Conservation (phyloP, 768 basidiomycete genomes). For the Russula olivacea region DNA sequence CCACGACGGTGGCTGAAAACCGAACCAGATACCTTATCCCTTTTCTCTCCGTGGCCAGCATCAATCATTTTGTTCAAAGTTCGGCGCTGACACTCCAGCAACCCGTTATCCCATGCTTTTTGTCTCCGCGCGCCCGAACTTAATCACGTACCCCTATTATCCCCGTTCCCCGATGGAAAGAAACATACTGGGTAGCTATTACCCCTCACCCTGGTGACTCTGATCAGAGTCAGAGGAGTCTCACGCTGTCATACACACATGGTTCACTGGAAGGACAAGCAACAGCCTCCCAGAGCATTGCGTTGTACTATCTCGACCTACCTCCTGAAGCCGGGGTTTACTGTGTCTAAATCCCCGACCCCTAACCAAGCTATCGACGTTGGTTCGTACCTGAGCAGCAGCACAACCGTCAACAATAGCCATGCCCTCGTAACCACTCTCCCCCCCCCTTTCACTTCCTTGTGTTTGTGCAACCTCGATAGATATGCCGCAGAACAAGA, state of each 20-base stretch:
- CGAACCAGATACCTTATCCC: constrained; percentile 6
- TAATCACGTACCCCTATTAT: not conserved
- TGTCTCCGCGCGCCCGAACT: constrained; percentile 11
- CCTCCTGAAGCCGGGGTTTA: no score
- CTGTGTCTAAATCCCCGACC: not conserved
- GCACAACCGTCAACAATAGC: not conserved
- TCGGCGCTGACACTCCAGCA: constrained; percentile 1
- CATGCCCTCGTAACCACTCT: not conserved
- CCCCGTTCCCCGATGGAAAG: not conserved
- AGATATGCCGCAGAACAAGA: not conserved
- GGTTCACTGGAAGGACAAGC: not conserved
- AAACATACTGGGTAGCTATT: not conserved
- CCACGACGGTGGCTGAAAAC: constrained; percentile 6
- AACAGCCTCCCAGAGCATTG: not conserved
- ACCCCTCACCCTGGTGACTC: not conserved
- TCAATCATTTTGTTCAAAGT: not conserved
- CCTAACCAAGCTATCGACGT: not conserved
- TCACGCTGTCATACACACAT: not conserved
- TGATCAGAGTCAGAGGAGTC: no score
- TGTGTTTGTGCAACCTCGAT: not conserved
- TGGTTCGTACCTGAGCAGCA: not conserved
- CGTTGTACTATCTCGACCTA: not conserved
- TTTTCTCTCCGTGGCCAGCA: not conserved
- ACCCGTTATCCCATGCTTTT: constrained; percentile 1
- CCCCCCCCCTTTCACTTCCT: not conserved